Evolutionary conservation across 1,284 basidiomycete species (phyloP), one percentile per base, ranked within the genome.

Genomic region (Hymenochaete sp.): DNA sequence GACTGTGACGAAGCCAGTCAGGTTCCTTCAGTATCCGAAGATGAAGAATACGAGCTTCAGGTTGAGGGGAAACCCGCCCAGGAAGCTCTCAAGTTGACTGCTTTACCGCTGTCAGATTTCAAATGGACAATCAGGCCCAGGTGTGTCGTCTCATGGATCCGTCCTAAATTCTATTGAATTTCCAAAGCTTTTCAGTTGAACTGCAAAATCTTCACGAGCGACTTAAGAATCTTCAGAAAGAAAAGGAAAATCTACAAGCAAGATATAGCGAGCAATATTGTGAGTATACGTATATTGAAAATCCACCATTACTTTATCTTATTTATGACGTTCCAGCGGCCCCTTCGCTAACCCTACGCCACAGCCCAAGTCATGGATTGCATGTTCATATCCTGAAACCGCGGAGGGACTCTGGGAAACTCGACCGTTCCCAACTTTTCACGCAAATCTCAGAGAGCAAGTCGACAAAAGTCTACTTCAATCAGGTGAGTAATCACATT

Each of bases 71-170:
- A 39, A 9, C 6, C 21, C n/a, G 21, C 44, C 2, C 10, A 19
- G 13, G 38, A 33, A 27, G 8, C 24, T 36, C 26, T 28, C 6
- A 51, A 36, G 26, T 26, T 43, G 9, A 25, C 22, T 38, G 32
- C 32, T 18, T 43, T 51, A 25, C 42, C 41, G 13, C 41, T 41
- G 22, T 14, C 19, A 14, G 43, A 48, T 37, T 26, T 54, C 35
- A 72, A 67, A 50, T 82, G 80, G 79, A 71, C 67, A 26, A 82
- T 95, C 49, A 80, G 75, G 51, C 82, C 87, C 18, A 70, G 72
- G 91, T 93, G 53, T 56, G 72, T 60, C 36, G 35, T 38, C 18
- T 43, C n/a, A 14, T 48, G 22, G 16, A 6, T 41, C 29, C 33
- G 38, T 32, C 32, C 44, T 24, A 9, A 38, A 46, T 49, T 14